A percentile compares a stretch with the other conserved stretches of the same genome.
These are phyloP conservation scores for Detonula confervacea DNA, from an alignment of 352 stramenopile genomes.

Conservation along the genomic window DNA sequence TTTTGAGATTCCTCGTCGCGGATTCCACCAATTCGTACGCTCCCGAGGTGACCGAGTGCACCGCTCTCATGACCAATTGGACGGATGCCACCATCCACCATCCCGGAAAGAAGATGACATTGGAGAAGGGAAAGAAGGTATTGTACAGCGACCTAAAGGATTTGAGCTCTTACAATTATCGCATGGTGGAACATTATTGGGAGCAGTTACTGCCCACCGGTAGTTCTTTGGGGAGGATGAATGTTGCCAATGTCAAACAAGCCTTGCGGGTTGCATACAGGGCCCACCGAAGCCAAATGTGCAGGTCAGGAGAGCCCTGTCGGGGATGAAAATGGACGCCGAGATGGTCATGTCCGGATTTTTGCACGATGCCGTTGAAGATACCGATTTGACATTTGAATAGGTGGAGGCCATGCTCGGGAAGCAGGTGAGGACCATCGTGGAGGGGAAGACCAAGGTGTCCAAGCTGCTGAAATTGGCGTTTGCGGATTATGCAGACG, in stretches of 20 bases:
- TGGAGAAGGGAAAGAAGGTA: slow-evolving; percentile 64
- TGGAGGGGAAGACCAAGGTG: slow-evolving; percentile 90
- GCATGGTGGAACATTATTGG: slow-evolving; percentile 79
- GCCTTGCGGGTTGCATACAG: slow-evolving; percentile 83
- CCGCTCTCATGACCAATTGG: slow-evolving; percentile 64
- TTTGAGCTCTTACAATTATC: slow-evolving; percentile 59
- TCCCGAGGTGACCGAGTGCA: slow-evolving; percentile 77
- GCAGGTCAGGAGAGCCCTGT: slow-evolving; percentile 87
- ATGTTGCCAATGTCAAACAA: slow-evolving; percentile 74
- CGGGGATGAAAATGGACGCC: slow-evolving; percentile 86
- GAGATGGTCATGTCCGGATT: slow-evolving; percentile 86
- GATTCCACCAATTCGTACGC: slow-evolving; percentile 27
- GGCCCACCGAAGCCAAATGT: slow-evolving; percentile 83
- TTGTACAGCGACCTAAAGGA: slow-evolving; percentile 71
- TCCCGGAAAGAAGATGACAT: slow-evolving; percentile 52
- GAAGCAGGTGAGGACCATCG: slow-evolving; percentile 83
- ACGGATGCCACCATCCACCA: slow-evolving; percentile 46
- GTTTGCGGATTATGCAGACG: slow-evolving; percentile 71
- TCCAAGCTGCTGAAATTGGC: slow-evolving; percentile 85
- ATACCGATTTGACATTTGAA: slow-evolving; percentile 88
- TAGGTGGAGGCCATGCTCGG: slow-evolving; percentile 88
- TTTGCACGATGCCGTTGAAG: slow-evolving; percentile 90
- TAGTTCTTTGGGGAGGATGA: slow-evolving; percentile 70
- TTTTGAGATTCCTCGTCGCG: slow-evolving; percentile 30
- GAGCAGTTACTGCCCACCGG: slow-evolving; percentile 62